phyloP scores from a whole-genome alignment of 1,284 basidiomycete genomes.

The Sporisorium reilianum region DNA sequence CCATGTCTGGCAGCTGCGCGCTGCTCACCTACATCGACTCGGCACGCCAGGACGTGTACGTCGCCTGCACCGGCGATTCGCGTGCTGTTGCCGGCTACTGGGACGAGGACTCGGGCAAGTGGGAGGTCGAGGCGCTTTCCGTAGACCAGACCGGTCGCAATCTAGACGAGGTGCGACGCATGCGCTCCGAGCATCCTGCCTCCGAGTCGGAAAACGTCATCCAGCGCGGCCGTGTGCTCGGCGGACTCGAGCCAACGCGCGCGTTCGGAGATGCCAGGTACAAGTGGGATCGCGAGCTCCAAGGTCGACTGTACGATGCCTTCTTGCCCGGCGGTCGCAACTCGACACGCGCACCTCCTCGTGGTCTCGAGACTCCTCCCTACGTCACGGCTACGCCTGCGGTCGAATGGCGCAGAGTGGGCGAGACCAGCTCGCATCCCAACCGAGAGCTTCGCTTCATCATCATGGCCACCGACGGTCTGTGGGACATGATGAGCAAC shows the following conservation, averaged over 20 bases:
- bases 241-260: conserved; percentile 91
- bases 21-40: conserved; percentile 67
- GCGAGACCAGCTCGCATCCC: conserved; percentile 52
- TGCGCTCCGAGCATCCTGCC: conserved; percentile 83
- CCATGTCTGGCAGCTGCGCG: conserved; percentile 65
- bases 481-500: conserved; percentile 96
- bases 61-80: conserved; percentile 90
- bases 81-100: conserved; percentile 95
- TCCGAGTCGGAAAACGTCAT: conserved; percentile 86
- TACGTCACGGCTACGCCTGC: conserved; percentile 89
- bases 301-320: conserved; percentile 69
- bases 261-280: conserved; percentile 96
- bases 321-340: conserved; percentile 65
- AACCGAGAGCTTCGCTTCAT: conserved; percentile 70
- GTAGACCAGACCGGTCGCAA: conserved; percentile 97
- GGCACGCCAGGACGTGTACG: conserved; percentile 66
- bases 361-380: conserved; percentile 76
- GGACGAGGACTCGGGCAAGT: conserved; percentile 72
- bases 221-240: conserved; percentile 77
- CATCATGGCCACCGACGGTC: conserved; percentile 90
- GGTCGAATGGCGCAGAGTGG: conserved; percentile 55
- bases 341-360: conserved; percentile 57
- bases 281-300: conserved; percentile 75
- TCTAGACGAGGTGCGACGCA: conserved; percentile 79
- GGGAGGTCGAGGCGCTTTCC: conserved; percentile 90